Evolutionary conservation across 2,329 filamentous ascomycete species (phyloP).

Genomic region (Colletotrichum agaves): DNA sequence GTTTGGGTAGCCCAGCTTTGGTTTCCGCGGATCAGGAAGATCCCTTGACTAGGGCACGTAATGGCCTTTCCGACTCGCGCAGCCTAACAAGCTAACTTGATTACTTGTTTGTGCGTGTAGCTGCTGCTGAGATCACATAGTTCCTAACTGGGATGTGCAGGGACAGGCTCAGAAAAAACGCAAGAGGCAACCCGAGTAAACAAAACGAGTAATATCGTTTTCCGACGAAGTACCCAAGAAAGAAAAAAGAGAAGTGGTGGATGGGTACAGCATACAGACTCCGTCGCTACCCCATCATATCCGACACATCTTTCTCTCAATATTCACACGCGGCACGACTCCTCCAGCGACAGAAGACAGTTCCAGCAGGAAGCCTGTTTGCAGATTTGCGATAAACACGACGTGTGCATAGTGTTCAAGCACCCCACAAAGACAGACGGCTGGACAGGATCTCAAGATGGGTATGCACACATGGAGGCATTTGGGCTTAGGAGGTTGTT

Average conservation of each 20-base stretch:
- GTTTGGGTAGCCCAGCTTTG: conserved; percentile 71
- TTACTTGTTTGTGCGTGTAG: conserved; percentile 38
- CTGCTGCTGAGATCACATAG: conserved; percentile 39
- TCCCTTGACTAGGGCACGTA: conserved; percentile 63
- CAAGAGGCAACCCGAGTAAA: conserved; percentile 38
- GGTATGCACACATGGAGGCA: conserved; percentile 15
- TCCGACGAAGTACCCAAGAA: conserved; percentile 35
- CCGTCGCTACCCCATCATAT: conserved; percentile 3
- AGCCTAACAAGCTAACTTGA: conserved; percentile 52
- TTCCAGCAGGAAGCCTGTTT: conserved; percentile 3
- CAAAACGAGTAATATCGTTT: conserved; percentile 29
- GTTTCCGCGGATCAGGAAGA: conserved; percentile 70
- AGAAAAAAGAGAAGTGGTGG: conserved; percentile 24
- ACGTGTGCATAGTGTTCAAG: conserved; percentile 15
- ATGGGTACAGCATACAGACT: conserved; percentile 13
- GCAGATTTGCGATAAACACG: conserved; percentile 4
- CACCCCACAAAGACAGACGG: not conserved
- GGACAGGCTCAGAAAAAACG: conserved; percentile 40
- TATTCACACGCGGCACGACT: conserved; percentile 5
- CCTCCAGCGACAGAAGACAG: conserved; percentile 16
- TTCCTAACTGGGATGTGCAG: conserved; percentile 39
- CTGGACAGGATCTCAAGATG: conserved; percentile 10
- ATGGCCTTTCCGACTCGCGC: conserved; percentile 52
- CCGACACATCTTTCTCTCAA: conserved; percentile 14
- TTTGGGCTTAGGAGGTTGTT: conserved; percentile 20